Percentiles rank a stretch among this genome's conserved stretches.
Evolutionary conservation across 148 eudicot genomes (phyloP).

Genomic region (Cornus controversa): DNA sequence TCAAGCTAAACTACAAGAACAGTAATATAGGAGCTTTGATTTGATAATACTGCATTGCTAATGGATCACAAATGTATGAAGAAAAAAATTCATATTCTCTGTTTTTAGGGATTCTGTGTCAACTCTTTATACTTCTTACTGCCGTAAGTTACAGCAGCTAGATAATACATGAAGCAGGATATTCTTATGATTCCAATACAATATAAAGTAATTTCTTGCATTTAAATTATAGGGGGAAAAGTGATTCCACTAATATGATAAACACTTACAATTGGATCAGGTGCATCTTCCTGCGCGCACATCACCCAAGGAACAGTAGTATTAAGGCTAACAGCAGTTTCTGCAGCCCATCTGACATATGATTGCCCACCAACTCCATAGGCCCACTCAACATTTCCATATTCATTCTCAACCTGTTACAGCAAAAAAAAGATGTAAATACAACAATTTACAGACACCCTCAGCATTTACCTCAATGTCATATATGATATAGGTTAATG

Average conservation of each 20-base stretch:
- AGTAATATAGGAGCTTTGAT: background rate
- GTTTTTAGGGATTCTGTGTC: background rate
- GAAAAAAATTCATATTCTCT: background rate
- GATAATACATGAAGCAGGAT: background rate
- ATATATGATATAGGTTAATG: background rate
- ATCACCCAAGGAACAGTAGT: conserved; percentile 59
- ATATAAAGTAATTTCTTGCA: background rate
- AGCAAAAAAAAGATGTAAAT: background rate
- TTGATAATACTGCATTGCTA: background rate
- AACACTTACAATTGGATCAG: conserved; percentile 44
- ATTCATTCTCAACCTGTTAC: conserved; percentile 50
- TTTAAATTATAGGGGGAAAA: too few relatives aligned
- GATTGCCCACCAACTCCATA: conserved; percentile 39
- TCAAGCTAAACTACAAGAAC: background rate
- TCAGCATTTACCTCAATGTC: background rate
- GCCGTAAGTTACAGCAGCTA: background rate
- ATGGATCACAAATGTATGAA: background rate
- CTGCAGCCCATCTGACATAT: conserved; percentile 56
- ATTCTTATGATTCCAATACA: background rate
- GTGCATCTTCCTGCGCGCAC: conserved; percentile 47
- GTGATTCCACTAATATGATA: background rate
- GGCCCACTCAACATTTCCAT: conserved; percentile 45
- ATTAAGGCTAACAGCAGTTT: conserved; percentile 42
- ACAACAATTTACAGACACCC: conserved; percentile 2
- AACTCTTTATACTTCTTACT: background rate